Percentiles rank a stretch among this genome's conserved stretches.
phyloP scores from a whole-genome alignment of 75 land plant species.

The Selaginella moellendorffii region DNA sequence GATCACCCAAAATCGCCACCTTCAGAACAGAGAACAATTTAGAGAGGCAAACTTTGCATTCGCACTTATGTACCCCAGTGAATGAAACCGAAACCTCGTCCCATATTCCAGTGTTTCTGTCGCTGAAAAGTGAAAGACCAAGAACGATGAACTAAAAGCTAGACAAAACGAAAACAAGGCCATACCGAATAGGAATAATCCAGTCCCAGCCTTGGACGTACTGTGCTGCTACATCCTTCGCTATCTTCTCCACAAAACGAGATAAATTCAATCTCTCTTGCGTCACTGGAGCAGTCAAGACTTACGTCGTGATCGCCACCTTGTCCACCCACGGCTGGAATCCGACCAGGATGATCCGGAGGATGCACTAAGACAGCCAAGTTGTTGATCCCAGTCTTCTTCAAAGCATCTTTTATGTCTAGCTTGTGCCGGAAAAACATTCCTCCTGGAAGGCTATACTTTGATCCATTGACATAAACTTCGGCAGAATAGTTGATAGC shows the following conservation, averaged over 20 bases:
- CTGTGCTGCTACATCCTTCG: slow-evolving; percentile 82
- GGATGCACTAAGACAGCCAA: slow-evolving; percentile 88
- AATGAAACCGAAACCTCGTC: slow-evolving; percentile 74
- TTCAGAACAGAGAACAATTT: not conserved
- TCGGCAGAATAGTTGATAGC: slow-evolving; percentile 85
- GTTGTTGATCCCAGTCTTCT: slow-evolving; percentile 45
- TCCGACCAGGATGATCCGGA: slow-evolving; percentile 87
- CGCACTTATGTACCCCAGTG: slow-evolving; percentile 54
- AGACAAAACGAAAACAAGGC: no score
- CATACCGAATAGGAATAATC: slow-evolving; percentile 83
- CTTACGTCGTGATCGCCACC: slow-evolving; percentile 98
- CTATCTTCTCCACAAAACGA: slow-evolving; percentile 41
- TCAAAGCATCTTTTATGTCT: slow-evolving; percentile 57
- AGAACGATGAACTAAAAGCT: not conserved
- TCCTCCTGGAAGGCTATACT: slow-evolving; percentile 55
- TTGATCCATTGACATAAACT: slow-evolving; percentile 75
- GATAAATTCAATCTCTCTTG: not conserved
- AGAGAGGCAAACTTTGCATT: not conserved
- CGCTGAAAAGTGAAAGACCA: slow-evolving; percentile 38
- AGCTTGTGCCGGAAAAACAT: slow-evolving; percentile 86
- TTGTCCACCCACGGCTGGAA: slow-evolving; percentile 91
- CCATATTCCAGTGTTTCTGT: slow-evolving; percentile 98
- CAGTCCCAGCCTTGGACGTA: slow-evolving; percentile 99
- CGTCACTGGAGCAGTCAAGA: no score
- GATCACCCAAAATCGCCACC: slow-evolving; percentile 31